phyloP scores from a whole-genome alignment of 75 land plant species.

The Chamaecyparis obtusa region DNA sequence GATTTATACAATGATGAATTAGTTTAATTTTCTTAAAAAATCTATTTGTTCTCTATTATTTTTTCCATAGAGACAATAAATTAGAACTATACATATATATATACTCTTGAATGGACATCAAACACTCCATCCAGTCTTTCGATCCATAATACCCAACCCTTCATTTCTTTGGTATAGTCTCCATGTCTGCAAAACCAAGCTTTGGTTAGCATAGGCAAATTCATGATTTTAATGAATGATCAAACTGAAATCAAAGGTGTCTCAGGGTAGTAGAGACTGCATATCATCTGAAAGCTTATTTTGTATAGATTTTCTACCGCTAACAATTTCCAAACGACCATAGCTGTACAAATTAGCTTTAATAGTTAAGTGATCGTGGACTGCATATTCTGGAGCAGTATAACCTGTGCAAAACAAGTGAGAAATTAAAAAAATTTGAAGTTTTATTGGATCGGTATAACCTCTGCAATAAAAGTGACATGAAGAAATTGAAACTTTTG shows the following conservation, averaged over 20 bases:
- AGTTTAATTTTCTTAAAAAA: no score
- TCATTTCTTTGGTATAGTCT: no score
- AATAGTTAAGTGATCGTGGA: slow-evolving; percentile 22
- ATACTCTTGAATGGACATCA: no score
- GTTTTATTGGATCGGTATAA: slow-evolving; percentile 27
- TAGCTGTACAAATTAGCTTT: slow-evolving; percentile 27
- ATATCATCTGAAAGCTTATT: not conserved
- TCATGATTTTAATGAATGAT: not conserved
- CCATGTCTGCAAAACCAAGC: not conserved
- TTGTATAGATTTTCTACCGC: slow-evolving; percentile 19
- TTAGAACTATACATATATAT: no score
- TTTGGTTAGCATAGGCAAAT: not conserved
- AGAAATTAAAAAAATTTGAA: no score
- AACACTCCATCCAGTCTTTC: slow-evolving; percentile 9
- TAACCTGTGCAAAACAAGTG: no score
- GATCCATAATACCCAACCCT: slow-evolving; percentile 34
- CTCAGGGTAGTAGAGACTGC: slow-evolving; percentile 17
- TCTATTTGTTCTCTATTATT: no score
- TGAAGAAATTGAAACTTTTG: not conserved
- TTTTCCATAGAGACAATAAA: no score
- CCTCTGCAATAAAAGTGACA: slow-evolving; percentile 14
- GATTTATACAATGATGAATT: no score
- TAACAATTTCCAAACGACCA: slow-evolving; percentile 28
- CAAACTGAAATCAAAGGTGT: not conserved
- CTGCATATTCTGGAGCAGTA: no score